Conservation (phyloP, 2,329 filamentous ascomycete species). For the Sporothrix pallida region DNA sequence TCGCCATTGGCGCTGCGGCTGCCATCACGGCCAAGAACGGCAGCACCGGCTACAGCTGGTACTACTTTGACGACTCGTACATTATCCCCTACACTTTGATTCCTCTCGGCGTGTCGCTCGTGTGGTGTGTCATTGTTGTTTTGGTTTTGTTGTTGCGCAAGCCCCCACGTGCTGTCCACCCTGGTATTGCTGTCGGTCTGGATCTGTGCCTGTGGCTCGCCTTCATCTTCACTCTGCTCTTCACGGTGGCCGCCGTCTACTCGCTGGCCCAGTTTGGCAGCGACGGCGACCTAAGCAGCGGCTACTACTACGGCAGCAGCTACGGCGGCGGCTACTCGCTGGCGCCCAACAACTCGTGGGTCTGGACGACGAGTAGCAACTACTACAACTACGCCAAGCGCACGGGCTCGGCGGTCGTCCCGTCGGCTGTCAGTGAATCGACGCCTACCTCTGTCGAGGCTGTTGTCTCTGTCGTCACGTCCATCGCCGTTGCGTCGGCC, state of each 20-base stretch:
- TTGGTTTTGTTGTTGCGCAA: slow-evolving; percentile 29
- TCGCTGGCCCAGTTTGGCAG: neutral
- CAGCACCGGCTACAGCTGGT: neutral
- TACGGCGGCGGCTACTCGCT: slow-evolving; percentile 27
- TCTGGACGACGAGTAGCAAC: slow-evolving; percentile 28
- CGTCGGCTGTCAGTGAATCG: neutral
- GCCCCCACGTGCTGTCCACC: slow-evolving; percentile 33
- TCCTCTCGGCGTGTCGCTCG: neutral
- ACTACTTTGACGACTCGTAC: slow-evolving; percentile 15
- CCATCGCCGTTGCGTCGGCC: neutral
- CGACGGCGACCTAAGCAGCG: neutral
- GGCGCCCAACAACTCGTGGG: slow-evolving; percentile 36
- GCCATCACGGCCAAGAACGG: neutral
- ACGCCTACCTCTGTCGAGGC: neutral
- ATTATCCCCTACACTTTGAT: slow-evolving; percentile 21
- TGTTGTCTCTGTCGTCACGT: neutral
- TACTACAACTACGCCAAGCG: slow-evolving; percentile 6
- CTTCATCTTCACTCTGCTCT: slow-evolving; percentile 25
- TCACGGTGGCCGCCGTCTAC: neutral
- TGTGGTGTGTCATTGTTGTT: slow-evolving; percentile 31
- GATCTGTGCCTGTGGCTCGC: slow-evolving; percentile 37
- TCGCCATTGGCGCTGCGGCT: slow-evolving; percentile 29
- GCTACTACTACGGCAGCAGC: neutral
- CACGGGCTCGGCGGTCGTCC: neutral
- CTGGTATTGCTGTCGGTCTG: slow-evolving; percentile 34